Base-by-base conservation (phyloP, 257 asterid genomes). In the Thymus mandschuricus region DNA sequence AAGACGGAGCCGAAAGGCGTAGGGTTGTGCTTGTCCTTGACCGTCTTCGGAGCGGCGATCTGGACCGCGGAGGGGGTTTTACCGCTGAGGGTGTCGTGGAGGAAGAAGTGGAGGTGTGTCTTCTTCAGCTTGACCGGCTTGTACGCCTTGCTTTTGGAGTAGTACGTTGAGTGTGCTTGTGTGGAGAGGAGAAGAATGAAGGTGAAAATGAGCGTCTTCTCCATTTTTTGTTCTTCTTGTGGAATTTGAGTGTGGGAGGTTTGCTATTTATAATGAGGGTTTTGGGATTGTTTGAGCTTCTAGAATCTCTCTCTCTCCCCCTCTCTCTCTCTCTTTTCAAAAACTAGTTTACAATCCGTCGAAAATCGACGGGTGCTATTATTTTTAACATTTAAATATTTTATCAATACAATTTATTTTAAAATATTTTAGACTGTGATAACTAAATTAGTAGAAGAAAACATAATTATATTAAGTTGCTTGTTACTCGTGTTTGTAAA, bases 81-180 rank as follows among this genome's bases (percentile, higher is more conserved):
- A 3, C 87, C 89, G 40, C 84, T 78, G 2, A 85, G 61, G 33
- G 48, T 82, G 65, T 82, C 90, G 61, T 85, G 87, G 3, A 82
- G 6, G 83, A 52, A 85, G 82, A 82, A 77, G 12, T 30, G 83
- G 27, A 85, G 85, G 0, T 64, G 68, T 1, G 87, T 85, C 13
- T 71, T 72, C 27, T 75, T 60, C 31, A 49, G 43, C 62, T 30
- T 15, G 0, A 58, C 77, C 0, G 82, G 79, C 8, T 76, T 66
- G 33, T 79, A 66, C 7, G 78, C 54, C 3, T 0, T 4, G 75
- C 76, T 78, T 50, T 9, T 12, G 27, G 75, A 21, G 84, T 84
- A 79, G 75, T 76, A 79, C 33, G 40, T 10, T 13, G 79, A 76
- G 38, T 76, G 64, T 0, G 73, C 79, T 9, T 61, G 75, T 2